Evolutionary conservation across 2,329 filamentous ascomycete species (phyloP).

Genomic region (Sarocladium strictum): DNA sequence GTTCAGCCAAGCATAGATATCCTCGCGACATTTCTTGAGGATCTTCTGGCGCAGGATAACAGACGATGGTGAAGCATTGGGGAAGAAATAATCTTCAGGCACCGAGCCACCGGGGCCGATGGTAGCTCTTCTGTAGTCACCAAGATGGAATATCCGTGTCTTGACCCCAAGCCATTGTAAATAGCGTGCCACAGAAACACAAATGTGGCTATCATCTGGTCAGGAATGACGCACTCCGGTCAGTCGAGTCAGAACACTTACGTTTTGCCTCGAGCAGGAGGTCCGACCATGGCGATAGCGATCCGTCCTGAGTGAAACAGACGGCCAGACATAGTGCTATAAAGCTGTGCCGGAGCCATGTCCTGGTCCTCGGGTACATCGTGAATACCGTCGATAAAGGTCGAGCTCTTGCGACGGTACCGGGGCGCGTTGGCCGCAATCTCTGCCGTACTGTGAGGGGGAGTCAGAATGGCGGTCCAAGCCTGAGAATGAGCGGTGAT

Average conservation of each 20-base stretch:
- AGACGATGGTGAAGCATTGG: conserved; percentile 85
- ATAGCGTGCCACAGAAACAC: conserved; percentile 90
- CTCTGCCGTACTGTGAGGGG: conserved; percentile 67
- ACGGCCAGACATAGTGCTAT: conserved; percentile 95
- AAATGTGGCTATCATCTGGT: conserved; percentile 65
- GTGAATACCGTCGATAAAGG: conserved; percentile 95
- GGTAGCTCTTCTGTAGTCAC: conserved; percentile 90
- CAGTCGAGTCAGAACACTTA: conserved; percentile 36
- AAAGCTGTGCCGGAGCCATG: conserved; percentile 91
- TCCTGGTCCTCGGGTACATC: conserved; percentile 76
- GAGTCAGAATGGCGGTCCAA: conserved; percentile 12
- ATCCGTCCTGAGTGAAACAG: conserved; percentile 97
- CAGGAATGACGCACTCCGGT: not conserved
- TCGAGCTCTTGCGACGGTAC: conserved; percentile 88
- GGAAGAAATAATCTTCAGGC: conserved; percentile 96
- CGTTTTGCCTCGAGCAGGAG: conserved; percentile 94
- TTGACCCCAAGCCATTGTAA: conserved; percentile 96
- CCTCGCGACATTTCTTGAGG: conserved; percentile 91
- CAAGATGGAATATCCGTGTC: conserved; percentile 94
- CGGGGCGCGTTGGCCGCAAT: conserved; percentile 85
- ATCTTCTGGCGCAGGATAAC: conserved; percentile 97
- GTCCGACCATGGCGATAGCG: conserved; percentile 92
- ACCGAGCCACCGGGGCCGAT: conserved; percentile 78
- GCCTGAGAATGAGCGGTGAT: not conserved
- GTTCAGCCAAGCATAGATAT: conserved; percentile 94